Conservation (phyloP, 1,284 basidiomycete genomes). For the Coniferiporia sulphurascens region DNA sequence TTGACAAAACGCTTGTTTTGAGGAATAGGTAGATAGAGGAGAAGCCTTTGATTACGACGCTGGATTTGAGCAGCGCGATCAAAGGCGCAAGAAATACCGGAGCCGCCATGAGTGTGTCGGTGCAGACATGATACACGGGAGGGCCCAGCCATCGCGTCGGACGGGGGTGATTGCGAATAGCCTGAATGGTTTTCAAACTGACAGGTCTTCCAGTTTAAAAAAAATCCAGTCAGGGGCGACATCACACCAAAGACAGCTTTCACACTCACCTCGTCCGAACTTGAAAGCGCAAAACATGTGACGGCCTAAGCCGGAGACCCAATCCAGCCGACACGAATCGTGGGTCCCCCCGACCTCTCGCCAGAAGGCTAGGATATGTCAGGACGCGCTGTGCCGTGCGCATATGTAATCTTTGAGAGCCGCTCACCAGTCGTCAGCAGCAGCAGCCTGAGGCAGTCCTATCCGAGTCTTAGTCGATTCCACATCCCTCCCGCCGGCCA, state of each 20-base stretch:
- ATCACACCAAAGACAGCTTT: background rate
- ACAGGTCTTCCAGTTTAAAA: background rate
- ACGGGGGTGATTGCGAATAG: background rate
- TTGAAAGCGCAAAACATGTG: background rate
- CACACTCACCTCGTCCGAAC: background rate
- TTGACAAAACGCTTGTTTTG: background rate
- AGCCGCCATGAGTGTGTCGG: constrained; percentile 1
- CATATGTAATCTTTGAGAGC: too few relatives aligned
- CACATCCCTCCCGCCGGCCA: too few relatives aligned
- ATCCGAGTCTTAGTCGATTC: too few relatives aligned
- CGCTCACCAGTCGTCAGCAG: too few relatives aligned
- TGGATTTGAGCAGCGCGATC: constrained; percentile 9
- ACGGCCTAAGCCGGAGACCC: background rate
- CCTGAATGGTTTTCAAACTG: background rate
- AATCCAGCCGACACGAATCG: background rate
- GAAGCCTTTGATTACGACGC: background rate
- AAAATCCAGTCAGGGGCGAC: background rate
- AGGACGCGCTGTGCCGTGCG: background rate
- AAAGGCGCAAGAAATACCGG: constrained; percentile 15
- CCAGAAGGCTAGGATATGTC: background rate
- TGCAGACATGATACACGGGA: background rate
- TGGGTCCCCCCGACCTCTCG: background rate
- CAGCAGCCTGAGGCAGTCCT: too few relatives aligned
- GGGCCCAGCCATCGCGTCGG: too few relatives aligned
- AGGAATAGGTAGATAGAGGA: background rate